These are phyloP conservation scores for Piloderma croceum DNA, from an alignment of 768 basidiomycete species.

Conservation along the genomic window DNA sequence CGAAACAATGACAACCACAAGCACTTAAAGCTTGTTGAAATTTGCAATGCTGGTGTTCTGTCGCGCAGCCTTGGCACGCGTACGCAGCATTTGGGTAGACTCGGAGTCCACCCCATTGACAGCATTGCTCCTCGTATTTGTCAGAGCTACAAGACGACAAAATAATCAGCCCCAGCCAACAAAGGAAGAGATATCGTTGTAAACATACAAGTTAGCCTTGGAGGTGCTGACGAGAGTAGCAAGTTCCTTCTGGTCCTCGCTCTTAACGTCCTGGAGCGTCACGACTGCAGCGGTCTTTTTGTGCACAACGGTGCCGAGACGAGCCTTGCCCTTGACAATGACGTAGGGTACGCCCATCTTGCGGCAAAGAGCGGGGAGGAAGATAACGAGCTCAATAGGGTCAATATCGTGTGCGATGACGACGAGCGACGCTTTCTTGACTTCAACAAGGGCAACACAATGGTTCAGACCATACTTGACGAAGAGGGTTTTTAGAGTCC, in stretches of 20 bases:
- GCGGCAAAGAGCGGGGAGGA: constrained; percentile 95
- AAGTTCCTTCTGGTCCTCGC: constrained; percentile 90
- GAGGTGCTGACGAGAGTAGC: constrained; percentile 88
- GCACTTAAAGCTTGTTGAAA: constrained; percentile 49
- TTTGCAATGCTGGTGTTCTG: constrained; percentile 57
- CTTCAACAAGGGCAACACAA: constrained; percentile 90
- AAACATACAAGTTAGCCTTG: constrained; percentile 95
- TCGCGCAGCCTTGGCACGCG: constrained; percentile 89
- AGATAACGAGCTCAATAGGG: constrained; percentile 98
- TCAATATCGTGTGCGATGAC: constrained; percentile 98
- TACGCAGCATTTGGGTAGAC: constrained; percentile 87
- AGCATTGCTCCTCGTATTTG: constrained; percentile 89
- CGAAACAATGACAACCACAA: too few species aligned
- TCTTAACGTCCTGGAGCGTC: constrained; percentile 88
- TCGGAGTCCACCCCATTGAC: constrained; percentile 96
- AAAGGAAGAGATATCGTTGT: neutral
- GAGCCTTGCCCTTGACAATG: constrained; percentile 97
- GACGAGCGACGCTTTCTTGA: constrained; percentile 95
- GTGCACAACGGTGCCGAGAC: constrained; percentile 96
- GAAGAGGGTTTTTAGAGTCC: constrained; percentile 90
- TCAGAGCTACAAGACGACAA: constrained; percentile 49
- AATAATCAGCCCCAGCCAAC: neutral
- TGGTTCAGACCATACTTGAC: constrained; percentile 98
- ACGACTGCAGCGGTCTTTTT: constrained; percentile 96
- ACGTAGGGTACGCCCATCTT: constrained; percentile 99